A percentile compares a stretch with the other conserved stretches of the same genome.
Conservation (phyloP, 139 green algal genomes). For the Coelastrella sp. region DNA sequence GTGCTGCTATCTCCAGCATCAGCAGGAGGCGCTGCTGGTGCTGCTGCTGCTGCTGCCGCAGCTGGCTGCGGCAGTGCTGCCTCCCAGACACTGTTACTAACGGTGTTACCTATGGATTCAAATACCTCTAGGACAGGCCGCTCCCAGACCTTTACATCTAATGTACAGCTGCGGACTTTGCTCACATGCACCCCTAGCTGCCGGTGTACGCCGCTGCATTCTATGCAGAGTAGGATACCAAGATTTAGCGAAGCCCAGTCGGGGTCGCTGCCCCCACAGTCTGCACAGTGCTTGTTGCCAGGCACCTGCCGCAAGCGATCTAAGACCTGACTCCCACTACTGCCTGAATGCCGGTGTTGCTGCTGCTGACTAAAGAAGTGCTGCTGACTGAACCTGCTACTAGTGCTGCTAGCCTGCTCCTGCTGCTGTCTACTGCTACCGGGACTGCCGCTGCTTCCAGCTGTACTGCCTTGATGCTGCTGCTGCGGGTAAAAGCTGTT, state of each 20-base stretch:
- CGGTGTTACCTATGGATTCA: slow-evolving; percentile 54
- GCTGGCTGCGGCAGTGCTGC: slow-evolving; percentile 41
- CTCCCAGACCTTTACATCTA: slow-evolving; percentile 84
- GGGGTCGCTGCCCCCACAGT: slow-evolving; percentile 86
- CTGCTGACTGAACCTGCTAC: neutral
- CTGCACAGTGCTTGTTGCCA: slow-evolving; percentile 86
- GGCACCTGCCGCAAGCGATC: slow-evolving; percentile 34
- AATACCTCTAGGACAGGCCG: slow-evolving; percentile 70
- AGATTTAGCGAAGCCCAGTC: slow-evolving; percentile 95
- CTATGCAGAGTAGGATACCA: slow-evolving; percentile 92
- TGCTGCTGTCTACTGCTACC: neutral
- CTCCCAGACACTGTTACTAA: slow-evolving; percentile 60
- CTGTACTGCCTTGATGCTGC: slow-evolving; percentile 11
- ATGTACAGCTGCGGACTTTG: slow-evolving; percentile 82
- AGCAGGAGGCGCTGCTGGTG: neutral
- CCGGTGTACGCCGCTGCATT: slow-evolving; percentile 92
- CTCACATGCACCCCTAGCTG: slow-evolving; percentile 89
- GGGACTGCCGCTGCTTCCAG: neutral
- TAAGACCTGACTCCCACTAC: slow-evolving; percentile 5
- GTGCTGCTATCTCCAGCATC: neutral
- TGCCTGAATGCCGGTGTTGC: neutral
- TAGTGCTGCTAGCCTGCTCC: neutral
- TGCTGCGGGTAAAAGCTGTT: slow-evolving; percentile 7
- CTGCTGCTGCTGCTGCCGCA: neutral
- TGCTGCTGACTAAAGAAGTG: neutral